These are phyloP conservation scores for Phylloporus rhodoxanthus DNA, from an alignment of 768 basidiomycete genomes.

Conservation along the genomic window DNA sequence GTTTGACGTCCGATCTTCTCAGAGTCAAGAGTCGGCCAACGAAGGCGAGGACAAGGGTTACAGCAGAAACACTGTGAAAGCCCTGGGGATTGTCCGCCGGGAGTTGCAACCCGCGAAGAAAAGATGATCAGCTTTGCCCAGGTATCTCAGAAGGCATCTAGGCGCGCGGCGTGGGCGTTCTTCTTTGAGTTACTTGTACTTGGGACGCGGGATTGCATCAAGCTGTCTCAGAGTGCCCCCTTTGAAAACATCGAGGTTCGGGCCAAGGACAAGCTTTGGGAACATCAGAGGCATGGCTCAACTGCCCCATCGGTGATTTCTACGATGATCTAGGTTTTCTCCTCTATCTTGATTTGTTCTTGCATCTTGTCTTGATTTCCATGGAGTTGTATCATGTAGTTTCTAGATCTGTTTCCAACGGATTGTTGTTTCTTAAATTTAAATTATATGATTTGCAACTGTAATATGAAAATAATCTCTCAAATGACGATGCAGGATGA, in stretches of 20 bases:
- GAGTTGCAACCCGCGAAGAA: constrained; percentile 60
- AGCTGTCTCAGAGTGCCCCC: constrained; percentile 63
- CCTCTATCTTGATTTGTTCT: constrained; percentile 11
- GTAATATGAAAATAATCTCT: no score
- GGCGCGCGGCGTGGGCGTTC: constrained; percentile 89
- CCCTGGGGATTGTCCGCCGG: constrained; percentile 65
- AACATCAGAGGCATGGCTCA: constrained; percentile 48
- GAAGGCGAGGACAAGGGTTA: constrained; percentile 66
- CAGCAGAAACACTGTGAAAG: constrained; percentile 86
- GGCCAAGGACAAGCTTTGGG: constrained; percentile 41
- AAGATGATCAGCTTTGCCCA: constrained; percentile 72
- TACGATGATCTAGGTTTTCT: constrained; percentile 31
- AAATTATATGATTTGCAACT: constrained; percentile 1
- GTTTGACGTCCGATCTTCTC: constrained; percentile 64
- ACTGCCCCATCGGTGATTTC: constrained; percentile 42
- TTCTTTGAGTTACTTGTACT: constrained; percentile 97
- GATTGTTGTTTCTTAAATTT: neutral
- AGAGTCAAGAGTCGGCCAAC: constrained; percentile 39
- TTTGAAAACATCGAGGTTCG: constrained; percentile 33
- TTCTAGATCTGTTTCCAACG: neutral
- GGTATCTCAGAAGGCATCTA: constrained; percentile 79
- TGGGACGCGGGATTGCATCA: constrained; percentile 86
- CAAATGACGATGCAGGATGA: no score
- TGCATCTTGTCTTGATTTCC: constrained; percentile 1
- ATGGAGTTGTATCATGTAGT: constrained; percentile 6